These are phyloP conservation scores for Craterostigma plantagineum DNA, from an alignment of 257 asterid genomes.

Conservation along the genomic window DNA sequence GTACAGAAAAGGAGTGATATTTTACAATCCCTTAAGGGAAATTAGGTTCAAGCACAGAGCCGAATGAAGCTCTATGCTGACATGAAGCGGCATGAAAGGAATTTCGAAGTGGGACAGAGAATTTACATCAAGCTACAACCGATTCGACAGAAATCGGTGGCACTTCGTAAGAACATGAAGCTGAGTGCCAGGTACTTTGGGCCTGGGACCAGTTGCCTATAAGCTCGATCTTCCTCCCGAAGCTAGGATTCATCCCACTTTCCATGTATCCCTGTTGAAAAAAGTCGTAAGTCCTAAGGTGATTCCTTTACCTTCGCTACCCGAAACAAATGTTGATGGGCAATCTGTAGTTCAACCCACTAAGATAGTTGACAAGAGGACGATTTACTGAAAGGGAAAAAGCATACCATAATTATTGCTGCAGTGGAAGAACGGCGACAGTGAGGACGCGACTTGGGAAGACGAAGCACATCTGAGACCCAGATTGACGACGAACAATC, in stretches of 20 bases:
- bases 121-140: neutral
- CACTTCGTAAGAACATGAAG: neutral
- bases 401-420: no score
- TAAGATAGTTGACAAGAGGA: no score
- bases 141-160: neutral
- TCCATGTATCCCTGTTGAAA: neutral
- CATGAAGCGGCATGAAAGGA: neutral
- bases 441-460: no score
- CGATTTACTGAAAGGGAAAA: no score
- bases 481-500: no score
- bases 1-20: neutral
- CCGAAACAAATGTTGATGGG: no score
- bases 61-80: neutral
- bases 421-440: no score
- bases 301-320: no score
- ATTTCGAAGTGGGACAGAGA: neutral
- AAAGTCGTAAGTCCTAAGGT: no score
- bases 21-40: neutral
- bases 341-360: no score
- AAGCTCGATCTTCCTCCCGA: neutral
- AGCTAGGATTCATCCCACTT: neutral
- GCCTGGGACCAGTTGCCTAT: neutral
- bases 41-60: neutral
- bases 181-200: no score
- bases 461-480: no score